A percentile compares a stretch with the other conserved stretches of the same genome.
Evolutionary conservation across 805 yeast genomes (phyloP).

Genomic region (Kodamaea restingae): DNA sequence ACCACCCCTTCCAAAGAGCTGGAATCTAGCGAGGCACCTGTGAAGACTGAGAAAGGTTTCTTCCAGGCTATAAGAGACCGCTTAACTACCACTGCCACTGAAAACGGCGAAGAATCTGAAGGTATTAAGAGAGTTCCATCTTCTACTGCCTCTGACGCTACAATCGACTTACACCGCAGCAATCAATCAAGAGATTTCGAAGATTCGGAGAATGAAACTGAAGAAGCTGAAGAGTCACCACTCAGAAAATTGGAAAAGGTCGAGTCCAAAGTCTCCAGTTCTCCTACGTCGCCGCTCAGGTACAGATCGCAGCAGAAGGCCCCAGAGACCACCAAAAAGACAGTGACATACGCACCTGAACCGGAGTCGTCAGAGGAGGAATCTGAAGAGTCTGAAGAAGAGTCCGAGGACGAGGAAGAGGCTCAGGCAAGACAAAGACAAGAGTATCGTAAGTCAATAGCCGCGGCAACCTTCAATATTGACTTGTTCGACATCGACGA

Average conservation of each 20-base stretch:
- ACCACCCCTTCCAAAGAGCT: conserved; percentile 27
- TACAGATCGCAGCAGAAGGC: conserved; percentile 1
- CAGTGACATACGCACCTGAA: conserved; percentile 8
- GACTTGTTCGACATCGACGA: conserved; percentile 76
- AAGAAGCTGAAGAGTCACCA: conserved; percentile 4
- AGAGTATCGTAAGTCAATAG: conserved; percentile 44
- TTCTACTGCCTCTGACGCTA: conserved; percentile 11
- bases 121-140: conserved; percentile 7
- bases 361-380: conserved; percentile 11
- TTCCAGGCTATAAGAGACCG: conserved; percentile 34
- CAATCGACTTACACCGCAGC: conserved; percentile 8
- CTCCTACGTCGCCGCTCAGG: conserved; percentile 7
- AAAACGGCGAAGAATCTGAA: not conserved
- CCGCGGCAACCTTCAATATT: conserved; percentile 59
- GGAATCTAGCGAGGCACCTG: conserved; percentile 11
- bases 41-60: conserved; percentile 23
- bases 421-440: conserved; percentile 39
- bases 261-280: conserved; percentile 2
- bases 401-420: conserved; percentile 19
- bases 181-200: not conserved
- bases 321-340: conserved; percentile 1
- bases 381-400: conserved; percentile 19
- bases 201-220: conserved; percentile 6
- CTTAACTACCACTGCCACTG: conserved; percentile 15
- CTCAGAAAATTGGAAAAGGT: conserved; percentile 8